Evolutionary conservation across 305 asterid species (phyloP), one percentile per base, ranked within the genome.

Genomic region (Fraxinus ornus): DNA sequence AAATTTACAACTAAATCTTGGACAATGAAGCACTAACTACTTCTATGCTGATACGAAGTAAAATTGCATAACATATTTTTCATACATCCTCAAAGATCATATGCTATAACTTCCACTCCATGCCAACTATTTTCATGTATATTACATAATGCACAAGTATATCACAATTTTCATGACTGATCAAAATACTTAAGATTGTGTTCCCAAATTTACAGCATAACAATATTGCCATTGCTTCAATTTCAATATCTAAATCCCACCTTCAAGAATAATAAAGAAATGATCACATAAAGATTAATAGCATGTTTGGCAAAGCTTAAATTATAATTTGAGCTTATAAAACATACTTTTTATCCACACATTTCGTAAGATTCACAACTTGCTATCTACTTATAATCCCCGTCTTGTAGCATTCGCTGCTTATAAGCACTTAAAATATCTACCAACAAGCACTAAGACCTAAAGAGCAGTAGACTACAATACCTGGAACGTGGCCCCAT

Each of bases 401-500:
- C n/a, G 19, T 64, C 35, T 15, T 64, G 15, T 64, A 64, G 24
- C 8, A 62, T 3, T 1, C 33, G 8, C 32, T 8, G 6, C 72
- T 62, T 62, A 62, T 62, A 22, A 22, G 72, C 72, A 62, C 15
- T 62, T 62, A 21, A 60, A 24, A 62, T 22, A 7, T 21, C 32
- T 22, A 9, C 17, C 33, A 62, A 62, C 72, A 62, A 62, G 33
- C 72, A 22, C 72, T 24, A 66, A 66, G 36, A 68, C 19, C 37
- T 72, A 28, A 7, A 75, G 22, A 85, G 81, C 76, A 77, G 76
- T 32, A 4, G 80, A 88, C 47, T 74, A 79, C 44, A 80, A 77
- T 87, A 92, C 99, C 99, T 97, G 99, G 83, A 93, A 97, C 82
- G 98, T 94, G 83, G 99, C 99, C 79, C 99, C 99, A 76, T 97